These are phyloP conservation scores for Coniferiporia sulphurascens DNA, from an alignment of 1,284 basidiomycete genomes.

Conservation along the genomic window DNA sequence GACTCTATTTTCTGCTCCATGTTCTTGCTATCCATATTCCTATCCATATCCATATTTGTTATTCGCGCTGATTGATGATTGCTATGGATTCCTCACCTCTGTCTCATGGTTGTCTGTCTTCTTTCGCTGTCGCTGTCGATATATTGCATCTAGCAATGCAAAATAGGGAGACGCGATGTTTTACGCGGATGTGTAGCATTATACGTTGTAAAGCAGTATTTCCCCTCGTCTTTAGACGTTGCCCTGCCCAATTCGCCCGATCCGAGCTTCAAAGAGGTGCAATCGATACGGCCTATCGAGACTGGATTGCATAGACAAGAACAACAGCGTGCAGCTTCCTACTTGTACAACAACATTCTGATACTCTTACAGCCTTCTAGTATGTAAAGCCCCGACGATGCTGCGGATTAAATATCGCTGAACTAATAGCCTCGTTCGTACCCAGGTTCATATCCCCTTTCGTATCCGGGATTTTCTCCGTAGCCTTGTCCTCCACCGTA, in stretches of 20 bases:
- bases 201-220: slow-evolving; percentile 7
- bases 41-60: slow-evolving; percentile 2
- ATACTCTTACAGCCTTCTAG: no score
- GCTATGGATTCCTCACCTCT: neutral
- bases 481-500: no score
- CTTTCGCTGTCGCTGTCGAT: neutral
- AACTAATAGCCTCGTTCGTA: no score
- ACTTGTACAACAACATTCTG: no score
- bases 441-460: no score
- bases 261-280: neutral
- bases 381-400: no score
- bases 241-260: neutral
- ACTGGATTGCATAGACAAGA: no score
- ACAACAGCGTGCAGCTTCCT: no score
- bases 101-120: neutral
- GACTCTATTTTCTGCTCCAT: neutral
- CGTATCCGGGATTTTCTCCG: no score
- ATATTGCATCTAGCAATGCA: neutral
- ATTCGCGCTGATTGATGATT: neutral
- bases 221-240: neutral
- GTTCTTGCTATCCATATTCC: neutral
- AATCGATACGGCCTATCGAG: neutral
- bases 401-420: no score
- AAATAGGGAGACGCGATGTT: neutral
- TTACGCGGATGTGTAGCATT: slow-evolving; percentile 5